Conservation (phyloP, 148 eudicot genomes). For the Spergularia bocconei region DNA sequence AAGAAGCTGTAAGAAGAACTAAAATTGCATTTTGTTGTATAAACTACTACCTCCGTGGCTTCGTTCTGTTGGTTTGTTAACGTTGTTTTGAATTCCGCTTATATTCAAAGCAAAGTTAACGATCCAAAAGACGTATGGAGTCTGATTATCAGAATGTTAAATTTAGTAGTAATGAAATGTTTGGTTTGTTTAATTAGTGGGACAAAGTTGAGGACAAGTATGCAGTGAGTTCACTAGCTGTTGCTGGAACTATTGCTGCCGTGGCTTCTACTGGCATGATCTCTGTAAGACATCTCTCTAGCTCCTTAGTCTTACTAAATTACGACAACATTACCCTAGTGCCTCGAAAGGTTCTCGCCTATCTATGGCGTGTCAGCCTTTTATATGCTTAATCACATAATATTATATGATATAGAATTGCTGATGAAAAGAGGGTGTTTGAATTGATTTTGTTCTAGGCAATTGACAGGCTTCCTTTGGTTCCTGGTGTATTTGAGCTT, state of each 20-base stretch:
- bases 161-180: slow-evolving; percentile 13
- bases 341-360: too few species aligned
- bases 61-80: too few species aligned
- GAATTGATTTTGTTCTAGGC: slow-evolving; percentile 44
- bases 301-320: background rate
- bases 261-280: slow-evolving; percentile 64
- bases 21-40: too few species aligned
- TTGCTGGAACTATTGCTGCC: slow-evolving; percentile 61
- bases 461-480: slow-evolving; percentile 81
- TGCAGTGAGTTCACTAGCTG: slow-evolving; percentile 75
- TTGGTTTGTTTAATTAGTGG: slow-evolving; percentile 48
- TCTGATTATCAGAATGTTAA: background rate
- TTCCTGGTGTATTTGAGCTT: slow-evolving; percentile 85
- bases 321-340: too few species aligned
- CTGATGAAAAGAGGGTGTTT: background rate
- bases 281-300: slow-evolving; percentile 44
- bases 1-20: slow-evolving; percentile 53
- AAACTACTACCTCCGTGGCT: too few species aligned
- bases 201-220: slow-evolving; percentile 97
- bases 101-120: too few species aligned
- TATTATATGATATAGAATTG: background rate
- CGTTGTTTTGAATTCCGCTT: too few species aligned
- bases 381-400: too few species aligned
- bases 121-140: too few species aligned
- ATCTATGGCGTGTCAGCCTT: too few species aligned